Conservation (phyloP, 2,329 filamentous ascomycete species). For the Pseudohalonectria lignicola region DNA sequence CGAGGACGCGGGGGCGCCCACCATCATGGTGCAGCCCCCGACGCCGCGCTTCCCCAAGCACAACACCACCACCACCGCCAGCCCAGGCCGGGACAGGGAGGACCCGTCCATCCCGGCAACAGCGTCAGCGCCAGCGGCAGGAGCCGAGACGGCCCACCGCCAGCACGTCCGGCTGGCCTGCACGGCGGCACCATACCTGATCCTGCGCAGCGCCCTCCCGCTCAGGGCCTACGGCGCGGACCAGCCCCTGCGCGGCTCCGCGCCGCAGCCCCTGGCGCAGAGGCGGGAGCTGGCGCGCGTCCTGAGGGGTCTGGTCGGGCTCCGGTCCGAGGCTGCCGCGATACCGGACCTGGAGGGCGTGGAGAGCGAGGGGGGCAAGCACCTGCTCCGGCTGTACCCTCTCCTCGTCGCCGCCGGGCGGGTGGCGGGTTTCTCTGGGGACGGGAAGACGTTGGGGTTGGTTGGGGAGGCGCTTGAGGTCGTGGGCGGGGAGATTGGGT, state of each 20-base stretch:
- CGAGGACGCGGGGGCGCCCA: conserved; percentile 19
- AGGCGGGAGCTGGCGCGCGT: conserved; percentile 68
- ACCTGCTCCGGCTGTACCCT: conserved; percentile 72
- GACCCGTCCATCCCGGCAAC: not conserved
- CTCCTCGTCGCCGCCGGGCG: conserved; percentile 55
- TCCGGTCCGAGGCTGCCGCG: conserved; percentile 60
- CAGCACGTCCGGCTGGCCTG: conserved; percentile 53
- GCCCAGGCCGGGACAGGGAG: not conserved
- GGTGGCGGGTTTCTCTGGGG: conserved; percentile 44
- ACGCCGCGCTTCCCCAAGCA: conserved; percentile 24
- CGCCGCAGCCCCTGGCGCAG: conserved; percentile 73
- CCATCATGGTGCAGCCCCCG: conserved; percentile 29
- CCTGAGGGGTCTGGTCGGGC: conserved; percentile 51
- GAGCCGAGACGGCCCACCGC: conserved; percentile 9
- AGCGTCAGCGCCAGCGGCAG: conserved; percentile 1
- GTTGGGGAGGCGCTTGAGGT: conserved; percentile 50
- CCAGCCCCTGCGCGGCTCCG: conserved; percentile 68
- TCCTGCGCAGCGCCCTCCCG: conserved; percentile 69
- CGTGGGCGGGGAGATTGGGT: conserved; percentile 46
- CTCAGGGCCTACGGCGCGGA: conserved; percentile 83
- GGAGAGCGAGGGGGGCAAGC: conserved; percentile 54
- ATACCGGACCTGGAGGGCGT: conserved; percentile 46
- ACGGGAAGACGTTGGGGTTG: conserved; percentile 47
- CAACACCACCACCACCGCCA: not conserved
- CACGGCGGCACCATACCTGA: conserved; percentile 68